Evolutionary conservation across 225 moss, liverwort and hornwort species (phyloP).

Genomic region (Pseudoscleropodium purum): DNA sequence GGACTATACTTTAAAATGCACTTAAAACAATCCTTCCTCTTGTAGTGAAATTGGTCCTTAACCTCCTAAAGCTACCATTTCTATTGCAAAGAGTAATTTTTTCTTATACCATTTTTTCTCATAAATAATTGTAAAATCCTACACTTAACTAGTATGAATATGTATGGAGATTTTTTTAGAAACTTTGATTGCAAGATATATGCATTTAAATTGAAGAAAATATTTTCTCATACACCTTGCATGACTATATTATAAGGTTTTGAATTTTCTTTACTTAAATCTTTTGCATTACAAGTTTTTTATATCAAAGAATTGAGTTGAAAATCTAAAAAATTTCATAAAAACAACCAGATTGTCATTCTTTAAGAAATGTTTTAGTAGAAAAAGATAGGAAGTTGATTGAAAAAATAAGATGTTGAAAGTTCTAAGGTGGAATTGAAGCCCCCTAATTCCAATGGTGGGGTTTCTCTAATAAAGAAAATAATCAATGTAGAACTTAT

Average conservation of each 20-base stretch:
- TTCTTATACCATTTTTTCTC: no score
- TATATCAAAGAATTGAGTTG: neutral
- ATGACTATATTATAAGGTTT: neutral
- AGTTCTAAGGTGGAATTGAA: neutral
- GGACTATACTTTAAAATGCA: no score
- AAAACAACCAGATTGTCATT: neutral
- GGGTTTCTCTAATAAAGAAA: neutral
- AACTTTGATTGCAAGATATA: no score
- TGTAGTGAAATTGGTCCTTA: neutral
- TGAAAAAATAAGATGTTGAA: neutral
- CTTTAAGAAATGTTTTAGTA: neutral
- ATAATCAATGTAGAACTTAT: neutral
- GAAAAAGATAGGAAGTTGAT: neutral
- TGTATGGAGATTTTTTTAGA: no score
- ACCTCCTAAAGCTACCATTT: rapidly evolving
- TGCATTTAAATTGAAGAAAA: neutral
- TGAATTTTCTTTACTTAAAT: neutral
- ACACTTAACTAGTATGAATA: no score
- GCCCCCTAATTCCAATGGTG: neutral
- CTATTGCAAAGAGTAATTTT: neutral
- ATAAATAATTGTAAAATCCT: no score
- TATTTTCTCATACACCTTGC: neutral
- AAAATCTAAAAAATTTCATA: rapidly evolving
- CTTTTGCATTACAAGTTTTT: neutral
- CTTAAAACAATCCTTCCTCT: no score